A percentile compares a stretch with the other conserved stretches of the same genome.
These are phyloP conservation scores for Lyophyllum shimeji DNA, from an alignment of 768 basidiomycete genomes.

Conservation along the genomic window DNA sequence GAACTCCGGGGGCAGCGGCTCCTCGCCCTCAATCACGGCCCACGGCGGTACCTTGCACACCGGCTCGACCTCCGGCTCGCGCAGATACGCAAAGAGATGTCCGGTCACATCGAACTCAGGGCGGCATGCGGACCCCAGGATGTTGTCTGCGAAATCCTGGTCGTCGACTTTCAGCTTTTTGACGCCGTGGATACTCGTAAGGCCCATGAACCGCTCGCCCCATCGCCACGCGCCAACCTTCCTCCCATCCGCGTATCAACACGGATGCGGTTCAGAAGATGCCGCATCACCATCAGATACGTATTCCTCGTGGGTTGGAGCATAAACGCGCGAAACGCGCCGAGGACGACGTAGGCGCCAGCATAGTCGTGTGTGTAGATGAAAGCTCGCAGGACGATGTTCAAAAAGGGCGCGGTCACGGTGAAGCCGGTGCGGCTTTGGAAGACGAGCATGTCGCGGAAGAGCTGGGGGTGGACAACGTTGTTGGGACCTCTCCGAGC, in stretches of 20 bases:
- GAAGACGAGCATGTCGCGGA: constrained; percentile 41
- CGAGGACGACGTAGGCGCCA: constrained; percentile 42
- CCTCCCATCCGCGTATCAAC: constrained; percentile 14
- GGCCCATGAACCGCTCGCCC: background rate
- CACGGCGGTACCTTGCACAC: background rate
- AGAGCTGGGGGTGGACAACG: constrained; percentile 36
- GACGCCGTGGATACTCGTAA: background rate
- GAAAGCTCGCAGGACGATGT: constrained; percentile 44
- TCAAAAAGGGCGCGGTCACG: constrained; percentile 34
- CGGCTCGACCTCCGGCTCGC: background rate
- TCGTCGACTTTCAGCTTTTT: background rate
- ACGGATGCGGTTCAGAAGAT: constrained; percentile 30
- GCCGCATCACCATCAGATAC: constrained; percentile 40
- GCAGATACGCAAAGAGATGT: background rate
- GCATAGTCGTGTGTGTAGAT: constrained; percentile 45
- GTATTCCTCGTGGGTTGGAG: constrained; percentile 33
- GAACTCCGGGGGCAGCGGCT: background rate
- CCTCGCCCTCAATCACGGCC: background rate
- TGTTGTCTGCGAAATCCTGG: background rate
- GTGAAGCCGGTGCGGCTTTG: constrained; percentile 16
- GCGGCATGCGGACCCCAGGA: background rate
- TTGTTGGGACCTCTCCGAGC: constrained; percentile 18
- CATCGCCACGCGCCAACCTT: background rate
- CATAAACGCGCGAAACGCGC: constrained; percentile 25
- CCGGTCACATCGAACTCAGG: background rate